Percentiles rank a stretch among this genome's conserved stretches.
Conservation (phyloP, 208 protist genomes). For the Acanthamoeba culbertsoni region DNA sequence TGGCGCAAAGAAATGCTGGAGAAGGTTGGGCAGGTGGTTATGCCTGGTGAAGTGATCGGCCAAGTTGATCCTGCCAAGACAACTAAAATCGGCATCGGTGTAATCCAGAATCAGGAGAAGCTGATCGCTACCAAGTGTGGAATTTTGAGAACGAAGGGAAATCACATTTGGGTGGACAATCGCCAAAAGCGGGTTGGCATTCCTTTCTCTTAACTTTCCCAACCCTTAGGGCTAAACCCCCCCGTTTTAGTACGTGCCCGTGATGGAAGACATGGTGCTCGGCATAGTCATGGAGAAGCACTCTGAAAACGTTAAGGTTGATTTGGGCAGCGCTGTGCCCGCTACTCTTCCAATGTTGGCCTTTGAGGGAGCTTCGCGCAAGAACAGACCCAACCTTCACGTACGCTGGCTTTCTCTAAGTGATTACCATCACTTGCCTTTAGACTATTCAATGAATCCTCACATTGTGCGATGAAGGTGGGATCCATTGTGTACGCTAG, state of each 20-base stretch:
- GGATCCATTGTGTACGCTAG: conserved; percentile 82
- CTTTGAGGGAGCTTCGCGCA: conserved; percentile 87
- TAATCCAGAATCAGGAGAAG: conserved; percentile 33
- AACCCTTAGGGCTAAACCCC: background rate
- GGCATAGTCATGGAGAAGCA: conserved; percentile 80
- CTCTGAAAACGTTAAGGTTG: conserved; percentile 80
- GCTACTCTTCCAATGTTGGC: conserved; percentile 79
- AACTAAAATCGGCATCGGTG: background rate
- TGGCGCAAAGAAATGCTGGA: background rate
- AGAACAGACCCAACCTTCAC: conserved; percentile 81
- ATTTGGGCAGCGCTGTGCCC: conserved; percentile 75
- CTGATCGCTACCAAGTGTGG: conserved; percentile 17
- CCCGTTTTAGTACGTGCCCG: conserved; percentile 79
- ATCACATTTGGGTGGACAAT: conserved; percentile 20
- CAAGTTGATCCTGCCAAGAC: background rate
- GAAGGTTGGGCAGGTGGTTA: conserved; percentile 28
- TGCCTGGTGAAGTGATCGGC: conserved; percentile 34
- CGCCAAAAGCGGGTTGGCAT: background rate
- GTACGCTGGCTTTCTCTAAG: conserved; percentile 2
- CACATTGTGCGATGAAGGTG: conserved; percentile 50
- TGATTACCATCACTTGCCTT: background rate
- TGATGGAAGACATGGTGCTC: conserved; percentile 80
- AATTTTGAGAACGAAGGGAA: conserved; percentile 41
- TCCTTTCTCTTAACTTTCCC: background rate
- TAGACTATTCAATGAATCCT: background rate